A percentile compares a stretch with the other conserved stretches of the same genome.
Evolutionary conservation across 257 asterid genomes (phyloP).

Genomic region (Handroanthus guayacan): DNA sequence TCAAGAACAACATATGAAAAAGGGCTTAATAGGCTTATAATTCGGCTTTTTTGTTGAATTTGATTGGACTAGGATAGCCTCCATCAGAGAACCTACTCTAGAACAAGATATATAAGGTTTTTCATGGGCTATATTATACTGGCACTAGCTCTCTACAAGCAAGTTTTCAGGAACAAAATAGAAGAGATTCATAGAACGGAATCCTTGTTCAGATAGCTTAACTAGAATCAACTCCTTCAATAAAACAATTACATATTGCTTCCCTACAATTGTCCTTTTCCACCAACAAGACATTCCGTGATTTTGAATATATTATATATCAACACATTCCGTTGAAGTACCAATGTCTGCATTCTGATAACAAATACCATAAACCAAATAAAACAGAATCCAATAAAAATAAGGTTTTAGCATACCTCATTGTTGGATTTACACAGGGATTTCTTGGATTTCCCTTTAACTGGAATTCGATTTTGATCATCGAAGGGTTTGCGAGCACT

Average conservation of each 20-base stretch:
- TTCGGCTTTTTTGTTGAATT: neutral
- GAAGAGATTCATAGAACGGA: neutral
- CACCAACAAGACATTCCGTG: neutral
- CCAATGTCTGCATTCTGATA: neutral
- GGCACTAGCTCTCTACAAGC: neutral
- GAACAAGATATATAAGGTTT: slow-evolving; percentile 1
- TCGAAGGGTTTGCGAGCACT: slow-evolving; percentile 39
- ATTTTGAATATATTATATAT: neutral
- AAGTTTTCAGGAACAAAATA: neutral
- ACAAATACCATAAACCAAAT: neutral
- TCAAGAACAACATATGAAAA: slow-evolving; percentile 20
- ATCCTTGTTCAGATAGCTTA: neutral
- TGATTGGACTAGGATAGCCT: neutral
- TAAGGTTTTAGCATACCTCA: slow-evolving; percentile 34
- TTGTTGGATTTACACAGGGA: slow-evolving; percentile 32
- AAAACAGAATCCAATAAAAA: slow-evolving; percentile 4
- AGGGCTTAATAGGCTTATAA: neutral
- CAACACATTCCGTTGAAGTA: neutral
- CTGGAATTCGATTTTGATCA: slow-evolving; percentile 29
- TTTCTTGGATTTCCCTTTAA: slow-evolving; percentile 37
- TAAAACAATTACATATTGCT: neutral
- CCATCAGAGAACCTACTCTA: neutral
- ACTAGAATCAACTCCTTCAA: neutral
- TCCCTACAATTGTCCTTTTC: neutral
- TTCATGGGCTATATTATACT: neutral